Percentiles rank a stretch among this genome's conserved stretches.
Evolutionary conservation across 805 yeast genomes (phyloP).

Genomic region (Candida anglica): DNA sequence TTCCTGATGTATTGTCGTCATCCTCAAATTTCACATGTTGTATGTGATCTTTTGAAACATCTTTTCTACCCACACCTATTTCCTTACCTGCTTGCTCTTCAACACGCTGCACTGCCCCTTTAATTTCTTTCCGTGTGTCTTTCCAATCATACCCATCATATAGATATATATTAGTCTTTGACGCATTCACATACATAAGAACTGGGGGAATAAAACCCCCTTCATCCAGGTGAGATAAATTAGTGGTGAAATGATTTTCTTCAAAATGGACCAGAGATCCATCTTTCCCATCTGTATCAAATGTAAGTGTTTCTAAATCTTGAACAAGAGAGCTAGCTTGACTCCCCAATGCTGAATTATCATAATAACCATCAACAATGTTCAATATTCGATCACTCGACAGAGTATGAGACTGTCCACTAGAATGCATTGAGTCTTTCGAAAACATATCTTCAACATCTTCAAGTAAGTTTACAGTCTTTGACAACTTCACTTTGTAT

Average conservation of each 20-base stretch:
- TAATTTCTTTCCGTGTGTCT: constrained; percentile 64
- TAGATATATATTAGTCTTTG: constrained; percentile 44
- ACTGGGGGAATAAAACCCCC: constrained; percentile 16
- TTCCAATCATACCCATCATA: constrained; percentile 95
- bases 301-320: constrained; percentile 1
- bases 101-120: constrained; percentile 59
- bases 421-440: constrained; percentile 1
- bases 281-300: no score
- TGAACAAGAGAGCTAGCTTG: background rate
- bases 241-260: constrained; percentile 21
- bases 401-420: no score
- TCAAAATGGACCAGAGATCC: constrained; percentile 11
- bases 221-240: background rate
- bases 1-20: background rate
- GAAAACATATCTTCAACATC: constrained; percentile 28
- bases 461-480: constrained; percentile 36
- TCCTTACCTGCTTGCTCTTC: constrained; percentile 45
- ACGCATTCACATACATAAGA: constrained; percentile 27
- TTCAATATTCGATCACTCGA: constrained; percentile 2
- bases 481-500: constrained; percentile 38
- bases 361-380: constrained; percentile 18
- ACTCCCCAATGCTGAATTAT: constrained; percentile 2
- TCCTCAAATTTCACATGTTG: constrained; percentile 8
- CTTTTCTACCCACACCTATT: constrained; percentile 11
- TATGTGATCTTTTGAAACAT: background rate